phyloP scores from a whole-genome alignment of 228 moss, liverwort and hornwort species.

The Sphagnum magellanicum region DNA sequence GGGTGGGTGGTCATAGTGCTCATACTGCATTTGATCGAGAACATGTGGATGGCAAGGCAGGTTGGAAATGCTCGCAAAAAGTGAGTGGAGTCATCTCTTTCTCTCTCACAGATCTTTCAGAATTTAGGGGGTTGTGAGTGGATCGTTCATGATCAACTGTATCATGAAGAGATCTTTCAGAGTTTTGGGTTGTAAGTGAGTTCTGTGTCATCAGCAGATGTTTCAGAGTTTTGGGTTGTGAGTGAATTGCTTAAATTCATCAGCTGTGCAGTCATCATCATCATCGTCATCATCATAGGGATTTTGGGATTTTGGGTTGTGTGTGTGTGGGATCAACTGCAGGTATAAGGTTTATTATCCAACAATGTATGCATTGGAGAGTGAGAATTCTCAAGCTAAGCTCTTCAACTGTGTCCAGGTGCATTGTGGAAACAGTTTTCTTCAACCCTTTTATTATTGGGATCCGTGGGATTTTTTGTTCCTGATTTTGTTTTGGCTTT shows the following conservation, averaged over 20 bases:
- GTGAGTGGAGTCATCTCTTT: conserved; percentile 4
- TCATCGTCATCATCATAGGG: not conserved
- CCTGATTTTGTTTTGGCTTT: not conserved
- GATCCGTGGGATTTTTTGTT: not conserved
- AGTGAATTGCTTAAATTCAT: no score
- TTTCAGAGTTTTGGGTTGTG: not conserved
- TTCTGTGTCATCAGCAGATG: not conserved
- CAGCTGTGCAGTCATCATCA: no score
- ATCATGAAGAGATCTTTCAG: not conserved
- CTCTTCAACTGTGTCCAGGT: conserved; percentile 46
- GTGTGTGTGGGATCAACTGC: not conserved
- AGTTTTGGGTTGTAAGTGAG: conserved; percentile 11
- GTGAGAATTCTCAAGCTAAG: conserved; percentile 45
- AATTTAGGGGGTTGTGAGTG: no score
- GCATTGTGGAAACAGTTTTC: not conserved
- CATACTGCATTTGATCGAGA: not conserved
- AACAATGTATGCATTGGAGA: conserved; percentile 26
- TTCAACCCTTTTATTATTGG: no score
- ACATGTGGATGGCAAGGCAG: conserved; percentile 5
- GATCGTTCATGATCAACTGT: not conserved
- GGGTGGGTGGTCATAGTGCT: conserved; percentile 24
- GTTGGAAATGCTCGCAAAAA: conserved; percentile 29
- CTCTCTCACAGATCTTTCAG: no score
- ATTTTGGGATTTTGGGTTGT: not conserved
- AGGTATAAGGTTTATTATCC: conserved; percentile 39